Conservation (phyloP, 148 eudicot genomes). For the Rhododendron williamsianum region DNA sequence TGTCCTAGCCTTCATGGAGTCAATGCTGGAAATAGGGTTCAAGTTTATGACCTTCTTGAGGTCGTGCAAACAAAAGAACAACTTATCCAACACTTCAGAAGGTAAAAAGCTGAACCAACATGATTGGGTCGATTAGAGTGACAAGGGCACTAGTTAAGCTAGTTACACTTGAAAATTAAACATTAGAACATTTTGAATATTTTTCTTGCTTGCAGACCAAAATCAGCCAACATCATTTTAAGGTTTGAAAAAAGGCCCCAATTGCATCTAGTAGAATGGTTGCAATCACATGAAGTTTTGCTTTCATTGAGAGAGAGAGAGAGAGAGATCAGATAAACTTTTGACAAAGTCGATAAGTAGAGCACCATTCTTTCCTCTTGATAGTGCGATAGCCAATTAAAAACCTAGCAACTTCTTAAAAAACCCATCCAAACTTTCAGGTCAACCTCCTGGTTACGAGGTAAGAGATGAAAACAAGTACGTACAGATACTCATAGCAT, state of each 20-base stretch:
- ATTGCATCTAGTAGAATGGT: neutral
- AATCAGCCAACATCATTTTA: neutral
- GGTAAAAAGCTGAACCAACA: neutral
- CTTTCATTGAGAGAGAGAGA: neutral
- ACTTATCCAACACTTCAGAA: neutral
- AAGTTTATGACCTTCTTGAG: neutral
- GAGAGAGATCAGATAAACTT: neutral
- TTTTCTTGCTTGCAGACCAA: neutral
- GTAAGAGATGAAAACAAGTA: neutral
- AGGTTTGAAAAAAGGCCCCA: neutral
- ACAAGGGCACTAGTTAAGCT: neutral
- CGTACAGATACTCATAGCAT: neutral
- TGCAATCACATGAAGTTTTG: neutral
- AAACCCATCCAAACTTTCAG: neutral
- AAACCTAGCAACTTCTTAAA: neutral
- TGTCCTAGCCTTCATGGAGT: neutral
- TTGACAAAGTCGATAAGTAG: no score
- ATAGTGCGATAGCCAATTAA: neutral
- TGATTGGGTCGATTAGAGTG: neutral
- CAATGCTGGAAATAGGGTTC: neutral
- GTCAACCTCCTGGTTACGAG: neutral
- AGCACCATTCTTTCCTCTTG: neutral
- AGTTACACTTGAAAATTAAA: neutral
- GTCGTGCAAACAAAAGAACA: neutral
- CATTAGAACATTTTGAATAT: neutral